Base-by-base conservation (phyloP, 257 asterid species). In the Solanum peruvianum region DNA sequence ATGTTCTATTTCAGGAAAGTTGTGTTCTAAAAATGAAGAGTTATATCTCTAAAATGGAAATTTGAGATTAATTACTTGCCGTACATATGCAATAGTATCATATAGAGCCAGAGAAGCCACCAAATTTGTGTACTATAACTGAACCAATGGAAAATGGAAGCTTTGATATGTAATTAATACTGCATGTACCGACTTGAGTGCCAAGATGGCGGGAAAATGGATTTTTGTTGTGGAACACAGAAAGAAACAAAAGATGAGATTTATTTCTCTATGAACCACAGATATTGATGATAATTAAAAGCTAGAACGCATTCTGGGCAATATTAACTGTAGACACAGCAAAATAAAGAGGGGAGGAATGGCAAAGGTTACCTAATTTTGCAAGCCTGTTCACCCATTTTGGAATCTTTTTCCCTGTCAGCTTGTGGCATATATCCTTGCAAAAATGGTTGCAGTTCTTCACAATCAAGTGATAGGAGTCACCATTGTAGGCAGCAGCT, bases 371-470 rank as follows among this genome's bases (percentile, higher is more conserved):
- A 93, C 99, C 99, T 91, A 96, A 91, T 90, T 93, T 95, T 67
- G 99, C 99, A 70, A 95, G 94, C 25, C 99, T 94, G 89, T 96
- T 95, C n/a, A 96, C 98, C 99, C 99, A 96, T 88, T 94, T 94
- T 67, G 99, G 99, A 77, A 94, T 94, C 87, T 83, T 88, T 86
- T 96, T 94, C 84, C 99, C 98, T 0, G 99, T 95, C 83, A 96
- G 91, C 92, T 93, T 91, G 91, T 90, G 86, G 88, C 98, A 95
- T 84, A 94, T 91, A 83, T 96, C 99, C 87, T 95, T 93, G 95
- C 98, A 96, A 87, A 96, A 96, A 92, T 96, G 99, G 87, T 96
- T 96, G 91, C 98, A 96, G 89, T 96, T 96, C 94, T 96, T 96
- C 73, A 91, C 97, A 83, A 96, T 96, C 92, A 96, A 92, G 92